Percentiles rank a stretch among this genome's conserved stretches.
Evolutionary conservation across 768 basidiomycete species (phyloP).

Genomic region (Mycena pura): DNA sequence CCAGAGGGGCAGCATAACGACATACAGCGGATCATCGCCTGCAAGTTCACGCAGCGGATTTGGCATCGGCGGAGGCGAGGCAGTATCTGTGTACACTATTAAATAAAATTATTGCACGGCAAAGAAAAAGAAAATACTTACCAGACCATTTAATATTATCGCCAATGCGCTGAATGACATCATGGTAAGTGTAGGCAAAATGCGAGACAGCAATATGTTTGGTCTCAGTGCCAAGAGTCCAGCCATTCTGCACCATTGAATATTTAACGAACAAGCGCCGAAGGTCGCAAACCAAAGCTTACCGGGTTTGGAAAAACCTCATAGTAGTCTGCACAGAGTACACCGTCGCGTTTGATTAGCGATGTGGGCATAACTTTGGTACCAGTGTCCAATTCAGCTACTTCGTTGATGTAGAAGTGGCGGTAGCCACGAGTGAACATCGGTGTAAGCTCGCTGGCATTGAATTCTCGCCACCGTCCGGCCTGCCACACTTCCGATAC

Average conservation of each 20-base stretch:
- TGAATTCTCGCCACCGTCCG: constrained; percentile 6
- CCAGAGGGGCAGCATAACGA: too few relatives aligned
- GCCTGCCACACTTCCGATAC: constrained; percentile 9
- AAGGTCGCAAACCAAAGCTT: not conserved
- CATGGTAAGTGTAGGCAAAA: not conserved
- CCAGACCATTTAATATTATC: constrained; percentile 1
- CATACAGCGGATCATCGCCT: too few relatives aligned
- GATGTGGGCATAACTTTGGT: constrained; percentile 35
- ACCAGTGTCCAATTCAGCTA: not conserved
- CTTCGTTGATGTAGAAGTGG: too few relatives aligned
- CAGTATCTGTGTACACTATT: constrained; percentile 18
- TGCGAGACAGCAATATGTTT: not conserved
- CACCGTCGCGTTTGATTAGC: constrained; percentile 19
- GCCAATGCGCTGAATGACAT: not conserved
- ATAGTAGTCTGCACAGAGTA: not conserved
- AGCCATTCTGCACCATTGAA: not conserved
- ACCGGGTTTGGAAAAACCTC: not conserved
- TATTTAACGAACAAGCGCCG: too few relatives aligned
- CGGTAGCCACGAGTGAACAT: constrained; percentile 11
- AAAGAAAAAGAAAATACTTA: constrained; percentile 31
- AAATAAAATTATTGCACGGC: constrained; percentile 26
- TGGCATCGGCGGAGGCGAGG: constrained; percentile 28
- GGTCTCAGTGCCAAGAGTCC: not conserved
- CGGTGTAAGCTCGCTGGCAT: not conserved
- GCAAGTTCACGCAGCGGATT: too few relatives aligned